These are phyloP conservation scores for Fusarium aywerte DNA, from an alignment of 2,329 filamentous ascomycete species.

Conservation along the genomic window DNA sequence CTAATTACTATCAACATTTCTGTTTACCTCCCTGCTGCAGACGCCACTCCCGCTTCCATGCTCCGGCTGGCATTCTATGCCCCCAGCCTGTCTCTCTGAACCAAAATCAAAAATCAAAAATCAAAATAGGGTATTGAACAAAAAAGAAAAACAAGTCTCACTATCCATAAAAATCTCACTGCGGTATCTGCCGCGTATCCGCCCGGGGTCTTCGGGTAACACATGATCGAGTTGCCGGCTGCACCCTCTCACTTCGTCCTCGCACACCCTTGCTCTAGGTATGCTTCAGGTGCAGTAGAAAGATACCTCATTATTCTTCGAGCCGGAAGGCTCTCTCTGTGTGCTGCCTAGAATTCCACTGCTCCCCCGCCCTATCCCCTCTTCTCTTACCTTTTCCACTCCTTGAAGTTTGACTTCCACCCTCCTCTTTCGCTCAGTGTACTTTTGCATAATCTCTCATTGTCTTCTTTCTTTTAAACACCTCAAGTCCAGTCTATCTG, in stretches of 20 bases:
- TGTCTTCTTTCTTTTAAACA: not conserved
- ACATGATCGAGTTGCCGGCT: slow-evolving; percentile 19
- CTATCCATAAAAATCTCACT: slow-evolving; percentile 24
- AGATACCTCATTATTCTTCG: too few species aligned
- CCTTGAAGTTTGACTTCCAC: not conserved
- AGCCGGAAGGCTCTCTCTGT: not conserved
- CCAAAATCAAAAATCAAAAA: slow-evolving; percentile 16
- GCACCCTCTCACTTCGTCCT: not conserved
- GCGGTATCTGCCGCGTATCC: slow-evolving; percentile 30
- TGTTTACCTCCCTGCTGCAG: not conserved
- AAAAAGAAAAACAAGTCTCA: not conserved
- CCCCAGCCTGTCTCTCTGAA: not conserved
- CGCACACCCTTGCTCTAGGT: too few species aligned
- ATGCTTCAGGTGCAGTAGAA: too few species aligned
- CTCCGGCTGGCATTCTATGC: not conserved
- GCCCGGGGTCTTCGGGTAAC: slow-evolving; percentile 36
- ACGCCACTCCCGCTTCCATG: slow-evolving; percentile 32
- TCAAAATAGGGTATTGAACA: not conserved
- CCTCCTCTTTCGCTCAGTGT: not conserved
- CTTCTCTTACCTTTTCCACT: not conserved
- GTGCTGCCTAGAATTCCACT: not conserved
- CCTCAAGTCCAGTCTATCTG: not conserved
- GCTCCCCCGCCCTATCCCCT: not conserved
- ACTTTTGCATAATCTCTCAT: not conserved
- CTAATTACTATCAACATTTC: not conserved